Conservation (phyloP, 345 rosid genomes). For the Pseudoturritis turrita region DNA sequence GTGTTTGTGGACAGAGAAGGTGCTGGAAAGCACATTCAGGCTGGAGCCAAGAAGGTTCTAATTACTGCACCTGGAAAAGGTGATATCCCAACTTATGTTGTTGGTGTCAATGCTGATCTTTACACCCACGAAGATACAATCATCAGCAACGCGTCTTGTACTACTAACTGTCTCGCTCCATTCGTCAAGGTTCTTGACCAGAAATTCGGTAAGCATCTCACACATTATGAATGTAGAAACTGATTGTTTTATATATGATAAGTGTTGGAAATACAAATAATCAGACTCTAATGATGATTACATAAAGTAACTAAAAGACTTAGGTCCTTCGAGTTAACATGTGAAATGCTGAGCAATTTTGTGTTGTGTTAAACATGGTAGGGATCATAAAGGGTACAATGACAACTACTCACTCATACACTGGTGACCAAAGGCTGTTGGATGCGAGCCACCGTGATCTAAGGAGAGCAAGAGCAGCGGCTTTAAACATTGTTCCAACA, state of each 20-base stretch:
- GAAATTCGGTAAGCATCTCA: slow-evolving; percentile 63
- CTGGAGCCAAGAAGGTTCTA: slow-evolving; percentile 95
- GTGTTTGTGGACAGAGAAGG: slow-evolving; percentile 95
- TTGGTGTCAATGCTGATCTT: slow-evolving; percentile 85
- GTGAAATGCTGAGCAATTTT: background rate
- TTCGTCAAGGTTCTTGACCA: slow-evolving; percentile 99
- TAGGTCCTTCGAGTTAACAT: too few species aligned
- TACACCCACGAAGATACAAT: slow-evolving; percentile 72
- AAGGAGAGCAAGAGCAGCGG: slow-evolving; percentile 96
- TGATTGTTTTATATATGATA: too few species aligned
- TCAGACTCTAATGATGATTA: background rate
- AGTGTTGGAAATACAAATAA: too few species aligned
- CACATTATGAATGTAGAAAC: too few species aligned
- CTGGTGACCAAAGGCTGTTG: slow-evolving; percentile 90
- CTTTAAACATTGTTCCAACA: slow-evolving; percentile 94
- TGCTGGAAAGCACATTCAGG: slow-evolving; percentile 89
- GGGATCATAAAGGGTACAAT: slow-evolving; percentile 99
- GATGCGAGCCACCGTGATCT: slow-evolving; percentile 98
- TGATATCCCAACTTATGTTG: slow-evolving; percentile 92
- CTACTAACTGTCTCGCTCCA: slow-evolving; percentile 99
- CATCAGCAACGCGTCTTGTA: slow-evolving; percentile 98
- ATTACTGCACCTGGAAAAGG: slow-evolving; percentile 99
- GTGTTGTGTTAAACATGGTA: slow-evolving; percentile 27
- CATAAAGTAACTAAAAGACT: background rate
- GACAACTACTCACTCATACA: slow-evolving; percentile 99